Evolutionary conservation across 805 yeast species (phyloP).

Genomic region (Candida parachauliodes): DNA sequence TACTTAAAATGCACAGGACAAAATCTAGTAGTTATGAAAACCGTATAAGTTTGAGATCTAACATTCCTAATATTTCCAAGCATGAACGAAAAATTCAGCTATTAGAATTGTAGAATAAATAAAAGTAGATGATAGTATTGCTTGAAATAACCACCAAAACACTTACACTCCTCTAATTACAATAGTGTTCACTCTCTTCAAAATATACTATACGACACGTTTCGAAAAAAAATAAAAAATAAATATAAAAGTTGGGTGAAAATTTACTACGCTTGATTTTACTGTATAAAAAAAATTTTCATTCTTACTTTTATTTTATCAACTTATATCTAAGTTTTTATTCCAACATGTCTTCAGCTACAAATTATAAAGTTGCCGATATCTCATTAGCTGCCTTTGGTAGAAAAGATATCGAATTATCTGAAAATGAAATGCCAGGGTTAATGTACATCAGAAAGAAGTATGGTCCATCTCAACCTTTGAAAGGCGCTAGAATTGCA

Average conservation of each 20-base stretch:
- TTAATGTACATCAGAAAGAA: constrained; percentile 93
- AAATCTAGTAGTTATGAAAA: too few relatives aligned
- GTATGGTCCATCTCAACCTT: constrained; percentile 90
- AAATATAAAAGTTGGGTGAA: not conserved
- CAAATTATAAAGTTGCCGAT: constrained; percentile 93
- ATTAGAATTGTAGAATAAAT: not conserved
- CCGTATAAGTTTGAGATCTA: too few relatives aligned
- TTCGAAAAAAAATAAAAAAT: constrained; percentile 2
- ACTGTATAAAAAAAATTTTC: constrained; percentile 5
- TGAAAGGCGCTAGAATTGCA: constrained; percentile 97
- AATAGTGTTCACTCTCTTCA: not conserved
- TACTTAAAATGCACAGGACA: too few relatives aligned
- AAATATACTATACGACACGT: constrained; percentile 5
- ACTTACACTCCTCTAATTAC: not conserved
- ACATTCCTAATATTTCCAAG: too few relatives aligned
- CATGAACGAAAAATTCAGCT: not conserved
- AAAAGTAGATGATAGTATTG: too few relatives aligned
- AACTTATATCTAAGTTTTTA: not conserved
- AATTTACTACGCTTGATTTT: not conserved
- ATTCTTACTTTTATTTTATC: not conserved
- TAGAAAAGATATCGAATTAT: constrained; percentile 97
- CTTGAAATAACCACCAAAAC: too few relatives aligned
- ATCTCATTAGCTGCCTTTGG: constrained; percentile 99
- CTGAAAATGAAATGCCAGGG: constrained; percentile 99
- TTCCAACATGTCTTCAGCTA: constrained; percentile 20